These are phyloP conservation scores for Cryptomeria japonica DNA, from an alignment of 75 land plant species.

Conservation along the genomic window DNA sequence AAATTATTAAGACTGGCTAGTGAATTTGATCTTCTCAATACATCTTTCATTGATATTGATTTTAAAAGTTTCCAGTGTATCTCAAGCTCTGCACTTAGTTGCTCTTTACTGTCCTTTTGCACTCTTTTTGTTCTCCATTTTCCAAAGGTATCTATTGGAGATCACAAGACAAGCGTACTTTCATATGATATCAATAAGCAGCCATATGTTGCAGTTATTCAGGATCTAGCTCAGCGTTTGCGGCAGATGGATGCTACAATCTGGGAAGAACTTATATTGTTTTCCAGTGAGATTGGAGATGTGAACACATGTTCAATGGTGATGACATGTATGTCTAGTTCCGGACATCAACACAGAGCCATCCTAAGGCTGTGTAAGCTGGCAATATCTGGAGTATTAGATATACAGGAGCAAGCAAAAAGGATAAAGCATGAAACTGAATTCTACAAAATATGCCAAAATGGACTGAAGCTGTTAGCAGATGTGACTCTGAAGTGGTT, in stretches of 20 bases:
- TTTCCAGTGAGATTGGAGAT: constrained; percentile 15
- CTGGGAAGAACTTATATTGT: constrained; percentile 14
- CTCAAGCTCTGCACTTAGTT: constrained; percentile 49
- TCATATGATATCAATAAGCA: neutral
- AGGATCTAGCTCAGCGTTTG: constrained; percentile 47
- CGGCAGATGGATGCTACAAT: constrained; percentile 23
- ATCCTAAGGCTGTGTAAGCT: constrained; percentile 25
- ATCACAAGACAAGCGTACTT: neutral
- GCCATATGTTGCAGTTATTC: constrained; percentile 16
- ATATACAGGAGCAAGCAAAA: constrained; percentile 25
- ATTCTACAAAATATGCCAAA: constrained; percentile 9
- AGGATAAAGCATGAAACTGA: constrained; percentile 14
- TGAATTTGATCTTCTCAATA: constrained; percentile 59
- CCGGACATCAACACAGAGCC: constrained; percentile 21
- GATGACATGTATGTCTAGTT: constrained; percentile 6
- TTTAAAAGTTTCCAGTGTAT: constrained; percentile 38
- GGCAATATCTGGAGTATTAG: constrained; percentile 27
- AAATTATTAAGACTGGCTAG: constrained; percentile 38
- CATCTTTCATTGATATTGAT: constrained; percentile 66
- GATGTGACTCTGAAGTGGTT: constrained; percentile 36
- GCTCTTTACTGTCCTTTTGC: constrained; percentile 69
- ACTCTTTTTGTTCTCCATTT: constrained; percentile 27
- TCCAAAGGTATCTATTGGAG: neutral
- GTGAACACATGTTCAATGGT: constrained; percentile 10
- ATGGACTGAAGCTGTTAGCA: constrained; percentile 32